Conservation (phyloP, 805 yeast species). For the Candida ascalaphidarum region DNA sequence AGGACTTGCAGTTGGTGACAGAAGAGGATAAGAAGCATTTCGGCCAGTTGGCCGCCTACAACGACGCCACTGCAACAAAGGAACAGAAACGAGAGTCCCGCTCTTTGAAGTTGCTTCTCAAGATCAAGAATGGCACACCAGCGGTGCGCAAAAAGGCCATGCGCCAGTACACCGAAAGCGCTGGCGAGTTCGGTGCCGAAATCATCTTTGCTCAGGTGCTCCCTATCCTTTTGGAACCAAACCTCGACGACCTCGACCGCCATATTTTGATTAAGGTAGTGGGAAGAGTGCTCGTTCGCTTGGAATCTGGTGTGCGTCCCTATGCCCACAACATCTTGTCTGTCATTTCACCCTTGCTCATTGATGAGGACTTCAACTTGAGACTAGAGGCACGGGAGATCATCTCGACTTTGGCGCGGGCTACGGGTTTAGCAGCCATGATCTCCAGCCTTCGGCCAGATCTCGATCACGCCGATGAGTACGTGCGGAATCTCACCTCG, state of each 20-base stretch:
- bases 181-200: conserved; percentile 61
- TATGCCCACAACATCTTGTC: conserved; percentile 62
- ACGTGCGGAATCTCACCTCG: conserved; percentile 66
- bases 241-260: conserved; percentile 73
- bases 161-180: conserved; percentile 55
- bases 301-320: conserved; percentile 63
- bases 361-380: conserved; percentile 71
- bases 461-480: conserved; percentile 75
- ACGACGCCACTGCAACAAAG: conserved; percentile 41
- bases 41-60: conserved; percentile 37
- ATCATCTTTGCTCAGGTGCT: conserved; percentile 61
- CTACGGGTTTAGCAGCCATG: conserved; percentile 77
- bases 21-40: conserved; percentile 68
- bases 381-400: conserved; percentile 76
- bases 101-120: conserved; percentile 54
- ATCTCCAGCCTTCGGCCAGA: conserved; percentile 76
- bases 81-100: conserved; percentile 49
- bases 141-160: conserved; percentile 59
- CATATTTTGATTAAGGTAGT: conserved; percentile 72
- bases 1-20: conserved; percentile 60
- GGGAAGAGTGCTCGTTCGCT: conserved; percentile 56
- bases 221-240: conserved; percentile 66
- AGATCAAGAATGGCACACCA: conserved; percentile 74
- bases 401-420: conserved; percentile 63
- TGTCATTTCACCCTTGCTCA: conserved; percentile 70